Percentiles rank a stretch among this genome's conserved stretches.
Conservation (phyloP, 2,329 filamentous ascomycete species). For the Monosporascus sp. region DNA sequence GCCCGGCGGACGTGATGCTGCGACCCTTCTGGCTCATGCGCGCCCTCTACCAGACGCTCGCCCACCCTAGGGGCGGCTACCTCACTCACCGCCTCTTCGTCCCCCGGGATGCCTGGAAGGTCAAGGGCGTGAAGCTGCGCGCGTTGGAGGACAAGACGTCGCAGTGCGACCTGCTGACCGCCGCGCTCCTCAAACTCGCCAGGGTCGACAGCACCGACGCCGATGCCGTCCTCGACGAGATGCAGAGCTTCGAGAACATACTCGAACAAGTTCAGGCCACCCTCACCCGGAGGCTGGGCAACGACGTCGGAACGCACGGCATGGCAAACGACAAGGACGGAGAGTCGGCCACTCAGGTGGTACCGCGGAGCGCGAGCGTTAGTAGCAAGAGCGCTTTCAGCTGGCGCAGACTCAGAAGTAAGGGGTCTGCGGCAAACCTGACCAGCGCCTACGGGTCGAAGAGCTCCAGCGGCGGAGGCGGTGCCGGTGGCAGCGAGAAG, state of each 20-base stretch:
- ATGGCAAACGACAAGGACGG: conserved; percentile 37
- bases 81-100: conserved; percentile 88
- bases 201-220: conserved; percentile 85
- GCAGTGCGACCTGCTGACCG: conserved; percentile 85
- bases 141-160: conserved; percentile 89
- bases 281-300: conserved; percentile 81
- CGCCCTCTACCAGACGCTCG: conserved; percentile 85
- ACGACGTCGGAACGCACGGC: conserved; percentile 80
- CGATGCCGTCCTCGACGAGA: conserved; percentile 86
- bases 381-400: conserved; percentile 77
- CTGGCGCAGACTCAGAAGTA: conserved; percentile 84
- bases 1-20: conserved; percentile 82
- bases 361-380: conserved; percentile 54
- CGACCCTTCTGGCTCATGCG: conserved; percentile 98
- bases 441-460: conserved; percentile 46
- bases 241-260: conserved; percentile 80
- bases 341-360: conserved; percentile 22
- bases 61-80: conserved; percentile 87
- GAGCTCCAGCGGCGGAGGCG: conserved; percentile 27
- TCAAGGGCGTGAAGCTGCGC: conserved; percentile 89
- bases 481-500: conserved; percentile 29
- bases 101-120: conserved; percentile 86
- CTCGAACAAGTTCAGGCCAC: conserved; percentile 78
- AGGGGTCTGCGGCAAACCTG: conserved; percentile 69
- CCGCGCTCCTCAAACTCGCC: conserved; percentile 76